Evolutionary conservation across 1,139 yeast genomes (phyloP), one percentile per base, ranked within the genome.

Genomic region (Zhuliangozyma blackwelliae): DNA sequence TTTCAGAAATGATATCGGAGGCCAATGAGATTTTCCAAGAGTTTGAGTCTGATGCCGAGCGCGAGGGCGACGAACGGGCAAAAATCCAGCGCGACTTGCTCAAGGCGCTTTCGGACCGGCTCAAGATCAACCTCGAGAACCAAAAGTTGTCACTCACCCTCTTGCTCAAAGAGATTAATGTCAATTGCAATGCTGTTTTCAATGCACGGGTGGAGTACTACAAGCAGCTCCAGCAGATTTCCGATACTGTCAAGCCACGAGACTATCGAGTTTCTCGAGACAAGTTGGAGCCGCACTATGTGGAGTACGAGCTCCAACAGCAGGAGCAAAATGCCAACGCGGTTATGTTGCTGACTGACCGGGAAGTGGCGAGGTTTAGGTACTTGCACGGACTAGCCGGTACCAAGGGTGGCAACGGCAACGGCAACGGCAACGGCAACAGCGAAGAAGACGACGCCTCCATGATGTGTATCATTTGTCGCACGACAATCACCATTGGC

Each of bases 161-260:
- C 4, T 42, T 77, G 13, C 75, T 73, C 40, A 68, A 61, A 39
- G 81, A 75, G 39, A 61, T 77, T 13, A 66, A 77, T 35, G 68
- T 72, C 23, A 63, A 62, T 30, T 69, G 86, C 42, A 80, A 87
- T 46, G 72, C 74, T 23, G 72, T 85, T 1, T 90, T 82, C 59
- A 92, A 92, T 57, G 67, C 82, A 6, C 77, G 94, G 41, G 73
- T 90, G 33, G 87, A 76, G 32, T 92, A 89, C 55, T 92, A 81
- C 61, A 79, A 81, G 48, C 92, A 87, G 45, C 69, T 92, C 32
- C 98, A 92, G 57, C 82, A 73, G 38, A 74, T 90, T 26, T 88
- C 96, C 0, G 97, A 92, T 57, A 80, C 80, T 35, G 89, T 88
- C 12, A 67, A 60, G 41, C 51, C 64, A 16, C 53, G 58, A 9